Base-by-base conservation (phyloP, 208 protist species). In the Leishmania aethiopica region DNA sequence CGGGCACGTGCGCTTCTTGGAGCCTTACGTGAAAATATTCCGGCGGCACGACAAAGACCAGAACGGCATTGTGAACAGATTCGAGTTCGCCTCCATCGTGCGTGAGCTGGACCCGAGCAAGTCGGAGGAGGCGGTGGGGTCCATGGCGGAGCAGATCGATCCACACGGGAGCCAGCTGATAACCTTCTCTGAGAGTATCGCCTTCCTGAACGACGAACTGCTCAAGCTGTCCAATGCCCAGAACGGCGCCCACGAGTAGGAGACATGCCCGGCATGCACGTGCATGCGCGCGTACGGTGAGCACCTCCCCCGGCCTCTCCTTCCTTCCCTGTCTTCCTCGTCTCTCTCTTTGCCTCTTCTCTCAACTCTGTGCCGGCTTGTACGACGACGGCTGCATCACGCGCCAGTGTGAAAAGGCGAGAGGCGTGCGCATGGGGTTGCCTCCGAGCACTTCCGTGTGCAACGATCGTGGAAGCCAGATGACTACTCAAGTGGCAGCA, bases 1-100 rank as follows among this genome's bases (percentile, higher is more conserved):
- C 67, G 90, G 94, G 17, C 97, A 99, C 80, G 91, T 96, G 75
- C 80, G 88, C n/a, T 98, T 98, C 78, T 88, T 99, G 37, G 78
- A 80, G 37, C 88, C 74, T 17, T 98, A 97, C 79, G 90, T 97
- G 0, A 7, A 49, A 8, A 78, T 98, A 25, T 99, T 98, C 78
- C 80, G 87, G 8, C 74, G 86, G 22, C 77, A 94, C 77, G 96
- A 98, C 84, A 53, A 49, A 3, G 94, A 97, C 80, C 77, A 85
- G 55, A 91, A 97, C 83, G 95, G 95, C 66, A 91, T 98, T 55
- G 82, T 98, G 28, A 96, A 90, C 81, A 84, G 90, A 72, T 72
- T 78, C 32, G 94, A 96, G 77, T 95, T 97, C 77, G 66, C 74
- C 32, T 75, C 83, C 28, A 84, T 97, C n/a, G 76, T 96, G 57